Percentiles rank a stretch among this genome's conserved stretches.
Evolutionary conservation across 768 basidiomycete genomes (phyloP).

Genomic region (Trametes coccinea): DNA sequence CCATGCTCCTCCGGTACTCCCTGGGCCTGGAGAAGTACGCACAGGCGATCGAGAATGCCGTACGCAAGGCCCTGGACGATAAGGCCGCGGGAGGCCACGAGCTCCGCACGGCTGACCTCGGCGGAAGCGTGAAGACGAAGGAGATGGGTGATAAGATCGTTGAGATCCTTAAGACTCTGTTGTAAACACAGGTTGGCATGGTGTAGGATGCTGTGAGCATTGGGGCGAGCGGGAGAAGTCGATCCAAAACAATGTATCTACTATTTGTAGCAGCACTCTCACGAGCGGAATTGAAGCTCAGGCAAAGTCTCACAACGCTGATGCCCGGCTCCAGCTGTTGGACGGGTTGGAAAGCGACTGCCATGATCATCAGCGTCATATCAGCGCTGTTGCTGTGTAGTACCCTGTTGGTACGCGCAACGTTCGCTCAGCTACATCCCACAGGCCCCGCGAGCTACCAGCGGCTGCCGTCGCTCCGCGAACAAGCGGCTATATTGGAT

Average conservation of each 20-base stretch:
- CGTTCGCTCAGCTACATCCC: slow-evolving; percentile 23
- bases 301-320: neutral
- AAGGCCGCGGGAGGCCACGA: slow-evolving; percentile 70
- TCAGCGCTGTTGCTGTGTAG: neutral
- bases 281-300: neutral
- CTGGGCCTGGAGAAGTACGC: slow-evolving; percentile 87
- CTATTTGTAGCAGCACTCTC: slow-evolving; percentile 14
- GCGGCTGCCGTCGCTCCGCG: slow-evolving; percentile 40
- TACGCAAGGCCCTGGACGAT: slow-evolving; percentile 82
- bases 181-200: slow-evolving; percentile 37
- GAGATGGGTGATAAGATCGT: slow-evolving; percentile 86
- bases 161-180: slow-evolving; percentile 61
- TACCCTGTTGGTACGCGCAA: neutral
- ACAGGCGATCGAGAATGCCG: slow-evolving; percentile 84
- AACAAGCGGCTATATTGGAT: slow-evolving; percentile 42
- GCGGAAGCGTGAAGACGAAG: slow-evolving; percentile 70
- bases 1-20: slow-evolving; percentile 95
- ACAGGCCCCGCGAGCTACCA: slow-evolving; percentile 36
- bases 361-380: slow-evolving; percentile 1
- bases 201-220: neutral
- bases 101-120: slow-evolving; percentile 82
- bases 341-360: neutral
- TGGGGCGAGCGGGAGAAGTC: slow-evolving; percentile 1
- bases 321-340: neutral
- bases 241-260: slow-evolving; percentile 15